Conservation (phyloP, 2,329 filamentous ascomycete genomes). For the Neodidymelliopsis sp. region DNA sequence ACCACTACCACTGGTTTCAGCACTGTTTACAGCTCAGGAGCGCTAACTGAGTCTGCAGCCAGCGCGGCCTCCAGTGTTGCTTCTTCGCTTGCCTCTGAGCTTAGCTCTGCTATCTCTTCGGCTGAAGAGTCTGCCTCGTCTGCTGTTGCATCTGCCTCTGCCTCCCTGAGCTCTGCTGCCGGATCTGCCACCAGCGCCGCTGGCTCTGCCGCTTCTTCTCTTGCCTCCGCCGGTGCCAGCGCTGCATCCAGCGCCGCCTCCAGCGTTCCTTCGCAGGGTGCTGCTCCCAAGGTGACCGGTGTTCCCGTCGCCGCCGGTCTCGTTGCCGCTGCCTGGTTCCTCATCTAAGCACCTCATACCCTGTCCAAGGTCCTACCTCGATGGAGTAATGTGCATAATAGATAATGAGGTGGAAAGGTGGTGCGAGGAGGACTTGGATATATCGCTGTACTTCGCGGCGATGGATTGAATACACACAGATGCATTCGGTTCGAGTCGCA, state of each 20-base stretch:
- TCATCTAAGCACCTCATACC: constrained; percentile 43
- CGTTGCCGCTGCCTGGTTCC: constrained; percentile 46
- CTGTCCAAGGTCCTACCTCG: constrained; percentile 30
- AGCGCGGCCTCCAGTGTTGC: constrained; percentile 23
- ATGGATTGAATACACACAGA: constrained; percentile 21
- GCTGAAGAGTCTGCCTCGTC: constrained; percentile 19
- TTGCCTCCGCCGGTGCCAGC: constrained; percentile 16
- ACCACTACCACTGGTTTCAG: constrained; percentile 36
- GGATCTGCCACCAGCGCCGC: constrained; percentile 18
- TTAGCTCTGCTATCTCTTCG: constrained; percentile 16
- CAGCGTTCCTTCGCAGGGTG: constrained; percentile 20
- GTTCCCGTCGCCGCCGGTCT: constrained; percentile 47
- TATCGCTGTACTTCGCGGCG: constrained; percentile 23
- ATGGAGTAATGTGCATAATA: constrained; percentile 47
- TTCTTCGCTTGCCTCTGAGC: constrained; percentile 21
- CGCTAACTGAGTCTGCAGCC: constrained; percentile 20
- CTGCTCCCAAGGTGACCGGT: constrained; percentile 46
- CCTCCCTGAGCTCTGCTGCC: constrained; percentile 18
- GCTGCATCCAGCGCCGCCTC: constrained; percentile 21
- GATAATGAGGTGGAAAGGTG: constrained; percentile 17
- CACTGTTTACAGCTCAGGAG: constrained; percentile 26
- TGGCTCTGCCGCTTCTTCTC: constrained; percentile 21
- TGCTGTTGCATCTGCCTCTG: constrained; percentile 20
- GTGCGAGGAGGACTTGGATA: constrained; percentile 33
- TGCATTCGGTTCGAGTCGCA: constrained; percentile 18